phyloP scores from a whole-genome alignment of 306 rosid genomes.

The Ormosia emarginata region DNA sequence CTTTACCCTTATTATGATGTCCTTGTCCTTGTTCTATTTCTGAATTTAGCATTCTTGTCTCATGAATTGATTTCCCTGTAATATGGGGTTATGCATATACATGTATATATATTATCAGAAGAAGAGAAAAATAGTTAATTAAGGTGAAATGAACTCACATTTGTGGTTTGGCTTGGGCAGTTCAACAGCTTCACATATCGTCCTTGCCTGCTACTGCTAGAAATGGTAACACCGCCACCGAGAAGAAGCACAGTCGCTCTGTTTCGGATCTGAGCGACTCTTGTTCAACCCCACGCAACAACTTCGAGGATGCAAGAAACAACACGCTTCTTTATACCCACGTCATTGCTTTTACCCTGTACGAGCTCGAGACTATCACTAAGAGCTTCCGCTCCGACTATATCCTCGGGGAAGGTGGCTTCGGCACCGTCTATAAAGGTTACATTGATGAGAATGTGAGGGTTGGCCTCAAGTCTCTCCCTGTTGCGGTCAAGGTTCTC shows the following conservation, averaged over 20 bases:
- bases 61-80: no score
- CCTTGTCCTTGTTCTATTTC: no score
- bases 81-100: no score
- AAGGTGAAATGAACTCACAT: not conserved
- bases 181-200: conserved; percentile 66
- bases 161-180: conserved; percentile 33
- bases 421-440: conserved; percentile 96
- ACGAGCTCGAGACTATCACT: conserved; percentile 91
- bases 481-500: conserved; percentile 94
- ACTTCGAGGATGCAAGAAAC: conserved; percentile 62
- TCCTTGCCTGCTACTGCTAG: conserved; percentile 42
- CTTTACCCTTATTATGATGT: no score
- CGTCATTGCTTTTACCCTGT: conserved; percentile 87
- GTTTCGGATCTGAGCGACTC: conserved; percentile 95
- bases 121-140: no score
- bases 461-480: conserved; percentile 93
- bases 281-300: conserved; percentile 73
- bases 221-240: conserved; percentile 4
- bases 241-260: conserved; percentile 57
- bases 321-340: conserved; percentile 86
- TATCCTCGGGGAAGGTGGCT: conserved; percentile 96
- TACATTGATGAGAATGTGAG: conserved; percentile 96
- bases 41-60: no score
- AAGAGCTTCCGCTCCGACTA: conserved; percentile 95
- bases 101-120: no score